Percentiles rank a stretch among this genome's conserved stretches.
Evolutionary conservation across 306 rosid genomes (phyloP).

Genomic region (Glycine tomentella): DNA sequence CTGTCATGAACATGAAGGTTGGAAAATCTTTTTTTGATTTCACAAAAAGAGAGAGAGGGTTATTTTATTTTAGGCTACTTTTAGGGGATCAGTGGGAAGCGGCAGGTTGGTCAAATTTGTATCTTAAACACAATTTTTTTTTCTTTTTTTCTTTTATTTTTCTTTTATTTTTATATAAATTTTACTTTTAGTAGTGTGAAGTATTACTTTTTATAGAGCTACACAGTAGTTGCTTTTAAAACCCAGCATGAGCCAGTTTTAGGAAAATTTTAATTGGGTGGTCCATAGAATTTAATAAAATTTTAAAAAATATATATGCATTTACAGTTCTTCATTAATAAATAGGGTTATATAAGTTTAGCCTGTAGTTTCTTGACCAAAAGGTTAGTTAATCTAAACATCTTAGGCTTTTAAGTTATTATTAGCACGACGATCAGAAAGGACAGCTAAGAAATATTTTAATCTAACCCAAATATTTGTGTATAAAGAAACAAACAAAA

Average conservation of each 20-base stretch:
- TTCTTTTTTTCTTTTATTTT: background rate
- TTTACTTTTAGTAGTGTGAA: slow-evolving; percentile 14
- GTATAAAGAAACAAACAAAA: slow-evolving; percentile 1
- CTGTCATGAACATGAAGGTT: background rate
- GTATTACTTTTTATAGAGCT: slow-evolving; percentile 12
- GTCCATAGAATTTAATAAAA: slow-evolving; percentile 19
- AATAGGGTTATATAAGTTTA: background rate
- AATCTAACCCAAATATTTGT: slow-evolving; percentile 16
- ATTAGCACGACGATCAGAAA: slow-evolving; percentile 42
- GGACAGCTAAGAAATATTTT: slow-evolving; percentile 39
- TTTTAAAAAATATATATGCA: background rate
- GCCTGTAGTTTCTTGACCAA: background rate
- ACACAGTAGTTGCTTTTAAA: slow-evolving; percentile 16
- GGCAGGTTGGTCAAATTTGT: slow-evolving; percentile 27
- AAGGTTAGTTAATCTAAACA: slow-evolving; percentile 37
- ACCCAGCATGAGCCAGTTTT: slow-evolving; percentile 20
- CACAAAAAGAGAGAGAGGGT: background rate
- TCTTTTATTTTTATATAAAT: no score
- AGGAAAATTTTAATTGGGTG: slow-evolving; percentile 32
- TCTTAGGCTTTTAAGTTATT: slow-evolving; percentile 41
- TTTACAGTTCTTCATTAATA: background rate
- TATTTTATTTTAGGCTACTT: background rate
- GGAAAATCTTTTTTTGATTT: background rate
- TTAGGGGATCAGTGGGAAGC: slow-evolving; percentile 16
- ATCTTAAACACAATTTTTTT: background rate